Percentiles rank a stretch among this genome's conserved stretches.
Evolutionary conservation across 176 grass and related monocot species (phyloP).

Genomic region (Triticum urartu): DNA sequence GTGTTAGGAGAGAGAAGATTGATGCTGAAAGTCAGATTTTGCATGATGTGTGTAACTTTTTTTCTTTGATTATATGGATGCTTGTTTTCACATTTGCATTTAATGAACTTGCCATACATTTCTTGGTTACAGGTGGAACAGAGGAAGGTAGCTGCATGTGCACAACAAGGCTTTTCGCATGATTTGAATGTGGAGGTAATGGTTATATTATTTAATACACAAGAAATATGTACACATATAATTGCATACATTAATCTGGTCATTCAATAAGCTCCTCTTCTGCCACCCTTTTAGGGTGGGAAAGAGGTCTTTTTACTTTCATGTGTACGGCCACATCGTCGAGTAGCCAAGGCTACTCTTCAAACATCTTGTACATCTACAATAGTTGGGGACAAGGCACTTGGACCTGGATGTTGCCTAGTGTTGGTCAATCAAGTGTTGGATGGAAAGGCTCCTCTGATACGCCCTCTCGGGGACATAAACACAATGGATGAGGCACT

Average conservation of each 20-base stretch:
- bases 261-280: neutral
- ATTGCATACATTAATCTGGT: neutral
- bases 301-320: neutral
- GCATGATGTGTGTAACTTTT: neutral
- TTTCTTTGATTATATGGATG: neutral
- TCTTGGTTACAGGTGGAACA: neutral
- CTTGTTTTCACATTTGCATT: neutral
- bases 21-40: neutral
- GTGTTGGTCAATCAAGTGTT: constrained; percentile 2
- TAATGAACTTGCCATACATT: neutral
- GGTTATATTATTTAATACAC: neutral
- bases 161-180: neutral
- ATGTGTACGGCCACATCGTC: neutral
- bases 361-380: neutral
- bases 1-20: neutral
- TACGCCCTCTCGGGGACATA: neutral
- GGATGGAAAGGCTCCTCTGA: neutral
- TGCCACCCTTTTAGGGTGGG: neutral
- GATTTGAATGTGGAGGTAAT: neutral
- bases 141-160: neutral
- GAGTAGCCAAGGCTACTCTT: constrained; percentile 2
- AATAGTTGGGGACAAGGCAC: neutral
- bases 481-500: neutral
- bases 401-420: neutral
- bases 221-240: neutral